Conservation (phyloP, 2,329 filamentous ascomycete genomes). For the Dothideomycetes sp. region DNA sequence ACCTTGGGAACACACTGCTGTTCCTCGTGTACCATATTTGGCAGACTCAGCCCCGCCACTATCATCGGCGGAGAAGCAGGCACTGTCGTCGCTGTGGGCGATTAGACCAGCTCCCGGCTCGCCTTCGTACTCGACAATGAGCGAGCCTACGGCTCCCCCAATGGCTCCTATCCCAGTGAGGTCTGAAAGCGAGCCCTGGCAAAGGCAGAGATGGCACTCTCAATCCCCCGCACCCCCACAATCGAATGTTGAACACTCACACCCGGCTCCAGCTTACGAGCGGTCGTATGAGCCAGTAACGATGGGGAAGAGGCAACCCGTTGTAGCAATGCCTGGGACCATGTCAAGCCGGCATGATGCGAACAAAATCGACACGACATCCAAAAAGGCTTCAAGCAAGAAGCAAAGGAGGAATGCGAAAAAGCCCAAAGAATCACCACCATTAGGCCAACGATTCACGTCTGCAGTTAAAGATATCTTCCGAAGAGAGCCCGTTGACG, state of each 20-base stretch:
- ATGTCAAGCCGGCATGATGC: conserved; percentile 7
- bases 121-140: neutral
- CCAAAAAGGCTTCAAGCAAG: neutral
- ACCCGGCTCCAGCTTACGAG: conserved; percentile 6
- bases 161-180: neutral
- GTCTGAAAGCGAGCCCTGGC: neutral
- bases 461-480: conserved; percentile 22
- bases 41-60: neutral
- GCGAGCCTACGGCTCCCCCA: neutral
- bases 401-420: neutral
- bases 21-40: conserved; percentile 3
- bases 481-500: conserved; percentile 19
- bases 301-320: neutral
- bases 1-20: conserved; percentile 1
- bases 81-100: neutral
- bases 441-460: conserved; percentile 19
- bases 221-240: neutral
- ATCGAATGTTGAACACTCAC: neutral
- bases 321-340: conserved; percentile 8
- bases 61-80: neutral
- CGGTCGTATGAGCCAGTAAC: neutral
- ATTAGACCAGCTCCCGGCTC: neutral
- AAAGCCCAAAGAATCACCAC: neutral
- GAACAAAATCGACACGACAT: neutral
- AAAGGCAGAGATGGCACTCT: too few species aligned